Percentiles rank a stretch among this genome's conserved stretches.
phyloP scores from a whole-genome alignment of 1,139 yeast genomes.

The Lipomyces yarrowii region DNA sequence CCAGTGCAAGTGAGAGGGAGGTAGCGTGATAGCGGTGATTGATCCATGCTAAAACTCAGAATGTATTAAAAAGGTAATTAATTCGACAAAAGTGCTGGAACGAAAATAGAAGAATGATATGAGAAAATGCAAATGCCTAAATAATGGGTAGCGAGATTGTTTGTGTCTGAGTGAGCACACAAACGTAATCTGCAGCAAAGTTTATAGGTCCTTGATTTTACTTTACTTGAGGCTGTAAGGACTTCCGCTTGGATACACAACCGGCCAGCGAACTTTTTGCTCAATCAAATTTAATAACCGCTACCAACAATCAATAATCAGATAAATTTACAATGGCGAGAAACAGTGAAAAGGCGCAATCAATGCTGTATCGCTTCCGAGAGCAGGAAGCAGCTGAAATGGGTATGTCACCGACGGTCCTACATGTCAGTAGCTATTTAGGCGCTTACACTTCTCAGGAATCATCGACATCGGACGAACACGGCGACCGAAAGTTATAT shows the following conservation, averaged over 20 bases:
- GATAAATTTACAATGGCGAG: constrained; percentile 58
- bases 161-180: neutral
- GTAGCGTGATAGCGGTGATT: constrained; percentile 15
- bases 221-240: neutral
- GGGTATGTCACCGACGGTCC: constrained; percentile 17
- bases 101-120: neutral
- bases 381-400: constrained; percentile 59
- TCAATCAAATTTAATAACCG: neutral
- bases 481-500: constrained; percentile 63
- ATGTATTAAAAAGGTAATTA: neutral
- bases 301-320: neutral
- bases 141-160: neutral
- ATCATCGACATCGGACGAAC: constrained; percentile 60
- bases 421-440: no score
- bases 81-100: neutral
- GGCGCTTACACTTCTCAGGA: constrained; percentile 42
- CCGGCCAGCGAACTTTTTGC: neutral
- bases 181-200: neutral
- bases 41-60: constrained; percentile 1
- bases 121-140: neutral
- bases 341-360: constrained; percentile 73
- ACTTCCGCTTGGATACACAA: neutral
- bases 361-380: constrained; percentile 66
- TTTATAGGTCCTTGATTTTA: neutral
- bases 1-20: constrained; percentile 45